These are phyloP conservation scores for Myriosclerotinia duriaeana DNA, from an alignment of 2,329 filamentous ascomycete genomes.

Conservation along the genomic window DNA sequence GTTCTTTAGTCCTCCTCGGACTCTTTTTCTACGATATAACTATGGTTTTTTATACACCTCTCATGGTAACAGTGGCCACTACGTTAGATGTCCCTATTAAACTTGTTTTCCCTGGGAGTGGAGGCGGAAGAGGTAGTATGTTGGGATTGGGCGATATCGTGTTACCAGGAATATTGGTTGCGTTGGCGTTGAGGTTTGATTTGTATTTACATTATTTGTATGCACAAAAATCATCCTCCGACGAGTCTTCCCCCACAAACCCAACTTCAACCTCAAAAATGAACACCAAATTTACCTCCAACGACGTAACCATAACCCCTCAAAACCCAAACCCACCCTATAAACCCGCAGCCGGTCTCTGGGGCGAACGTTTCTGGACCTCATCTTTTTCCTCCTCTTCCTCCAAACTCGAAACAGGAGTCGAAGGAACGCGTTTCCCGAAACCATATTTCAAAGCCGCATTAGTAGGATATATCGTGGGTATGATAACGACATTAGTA, in stretches of 20 bases:
- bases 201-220: constrained; percentile 78
- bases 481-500: constrained; percentile 72
- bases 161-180: constrained; percentile 87
- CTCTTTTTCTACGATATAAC: constrained; percentile 95
- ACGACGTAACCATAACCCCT: constrained; percentile 40
- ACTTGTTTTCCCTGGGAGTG: constrained; percentile 62
- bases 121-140: constrained; percentile 69
- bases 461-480: constrained; percentile 72
- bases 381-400: constrained; percentile 2
- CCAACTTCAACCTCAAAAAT: neutral
- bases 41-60: constrained; percentile 84
- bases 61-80: constrained; percentile 86
- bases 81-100: constrained; percentile 92
- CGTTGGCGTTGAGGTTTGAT: constrained; percentile 86
- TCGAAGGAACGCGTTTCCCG: constrained; percentile 54
- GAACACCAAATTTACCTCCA: neutral
- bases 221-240: constrained; percentile 52
- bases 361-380: constrained; percentile 85
- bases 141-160: constrained; percentile 94
- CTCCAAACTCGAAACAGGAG: neutral
- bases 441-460: constrained; percentile 85
- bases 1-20: constrained; percentile 71
- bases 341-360: constrained; percentile 64
- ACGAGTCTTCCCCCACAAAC: constrained; percentile 9
- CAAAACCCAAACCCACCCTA: constrained; percentile 45